Evolutionary conservation across 2,329 filamentous ascomycete genomes (phyloP).

Genomic region (Colletotrichum sp.): DNA sequence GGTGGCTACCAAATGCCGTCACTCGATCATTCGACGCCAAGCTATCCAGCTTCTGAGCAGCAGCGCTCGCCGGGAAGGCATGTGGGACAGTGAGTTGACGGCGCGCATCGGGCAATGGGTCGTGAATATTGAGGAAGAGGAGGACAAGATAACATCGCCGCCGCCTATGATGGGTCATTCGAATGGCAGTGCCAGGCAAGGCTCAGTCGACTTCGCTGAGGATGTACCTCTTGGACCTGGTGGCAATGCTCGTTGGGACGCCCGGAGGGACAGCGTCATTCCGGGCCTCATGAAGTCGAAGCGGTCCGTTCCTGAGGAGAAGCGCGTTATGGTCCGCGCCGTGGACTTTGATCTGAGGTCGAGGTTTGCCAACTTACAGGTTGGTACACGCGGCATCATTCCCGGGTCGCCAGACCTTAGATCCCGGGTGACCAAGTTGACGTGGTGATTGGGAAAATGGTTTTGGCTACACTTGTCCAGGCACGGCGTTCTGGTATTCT

Average conservation of each 20-base stretch:
- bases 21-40: constrained; percentile 59
- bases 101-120: constrained; percentile 62
- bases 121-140: constrained; percentile 58
- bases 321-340: constrained; percentile 59
- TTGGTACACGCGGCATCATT: constrained; percentile 58
- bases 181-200: constrained; percentile 23
- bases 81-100: constrained; percentile 70
- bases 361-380: constrained; percentile 52
- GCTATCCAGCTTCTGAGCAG: constrained; percentile 66
- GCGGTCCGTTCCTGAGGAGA: constrained; percentile 53
- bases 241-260: constrained; percentile 48
- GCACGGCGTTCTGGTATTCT: neutral
- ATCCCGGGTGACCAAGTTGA: constrained; percentile 48
- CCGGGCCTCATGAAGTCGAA: constrained; percentile 23
- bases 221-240: constrained; percentile 40
- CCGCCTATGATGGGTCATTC: constrained; percentile 29
- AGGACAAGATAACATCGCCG: constrained; percentile 30
- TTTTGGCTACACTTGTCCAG: neutral
- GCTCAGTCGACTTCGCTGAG: constrained; percentile 38
- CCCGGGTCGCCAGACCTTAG: constrained; percentile 52
- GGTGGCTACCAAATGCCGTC: constrained; percentile 70
- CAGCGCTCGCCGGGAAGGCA: constrained; percentile 67
- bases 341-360: constrained; percentile 62
- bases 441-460: constrained; percentile 42
- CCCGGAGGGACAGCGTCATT: constrained; percentile 26